Evolutionary conservation across 805 yeast genomes (phyloP), one percentile per base, ranked within the genome.

Genomic region (Priceomyces medius): DNA sequence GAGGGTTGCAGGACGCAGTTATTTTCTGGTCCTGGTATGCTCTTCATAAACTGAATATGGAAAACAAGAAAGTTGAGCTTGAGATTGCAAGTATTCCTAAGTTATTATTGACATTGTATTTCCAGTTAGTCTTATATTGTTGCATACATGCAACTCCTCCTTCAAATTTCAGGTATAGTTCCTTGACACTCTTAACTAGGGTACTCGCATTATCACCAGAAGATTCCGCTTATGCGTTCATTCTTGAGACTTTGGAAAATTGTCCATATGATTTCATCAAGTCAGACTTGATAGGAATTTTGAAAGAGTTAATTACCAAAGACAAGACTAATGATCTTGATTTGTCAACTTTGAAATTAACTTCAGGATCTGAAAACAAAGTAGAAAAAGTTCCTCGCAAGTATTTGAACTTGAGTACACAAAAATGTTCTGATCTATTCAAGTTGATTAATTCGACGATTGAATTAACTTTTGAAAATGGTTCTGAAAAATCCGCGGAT

Each of bases 261-360:
- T 85, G 91, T 54, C 90, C 93, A 2, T 79, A 73, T 54, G 79
- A 73, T 29, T 74, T 76, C 29, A 76, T 79, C 17, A 80, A 80
- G 50, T 71, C 83, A 18, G 80, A 80, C 3, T 63, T 80, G 27
- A 74, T 88, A 13, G 79, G 83, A 3, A 79, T 88, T 18, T 72
- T 88, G 54, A 88, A 84, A 57, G 88, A 83, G 50, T 68, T 88
- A 47, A 59, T 81, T 48, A 51, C 74, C 4, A 73, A 76, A 46
- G 49, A 50, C n/a, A 54, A 50, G 24, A 35, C 36, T 8, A 38
- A 36, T 7, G 34, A 40, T 16, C 52, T 50, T 9, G 39, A 49
- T 3, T 29, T 46, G 36, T 29, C 20, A 31, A 6, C 28, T 35
- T 12, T 13, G 12, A 19, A 17, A 3, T 23, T 35, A 20, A 5